phyloP scores from a whole-genome alignment of 352 stramenopile genomes.

The Globisporangium okanoganense region DNA sequence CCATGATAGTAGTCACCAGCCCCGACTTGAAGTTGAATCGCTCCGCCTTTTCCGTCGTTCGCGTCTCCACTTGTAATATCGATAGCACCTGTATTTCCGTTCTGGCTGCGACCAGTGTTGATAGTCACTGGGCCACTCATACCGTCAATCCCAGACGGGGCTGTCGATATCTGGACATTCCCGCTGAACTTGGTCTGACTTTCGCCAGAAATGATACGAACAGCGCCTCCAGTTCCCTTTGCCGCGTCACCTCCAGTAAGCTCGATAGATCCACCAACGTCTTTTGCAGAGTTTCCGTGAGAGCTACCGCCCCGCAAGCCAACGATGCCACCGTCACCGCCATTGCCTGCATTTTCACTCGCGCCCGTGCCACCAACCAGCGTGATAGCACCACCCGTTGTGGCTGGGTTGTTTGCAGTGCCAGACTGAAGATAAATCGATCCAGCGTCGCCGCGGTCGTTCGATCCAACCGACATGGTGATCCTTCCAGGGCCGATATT shows the following conservation, averaged over 20 bases:
- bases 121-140: slow-evolving; percentile 59
- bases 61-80: slow-evolving; percentile 42
- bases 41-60: slow-evolving; percentile 55
- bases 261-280: slow-evolving; percentile 44
- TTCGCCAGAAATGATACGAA: slow-evolving; percentile 44
- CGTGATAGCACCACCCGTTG: slow-evolving; percentile 44
- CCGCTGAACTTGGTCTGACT: slow-evolving; percentile 53
- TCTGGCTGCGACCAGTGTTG: slow-evolving; percentile 33
- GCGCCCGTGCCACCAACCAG: slow-evolving; percentile 46
- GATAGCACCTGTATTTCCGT: slow-evolving; percentile 35
- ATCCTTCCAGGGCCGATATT: slow-evolving; percentile 35
- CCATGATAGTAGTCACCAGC: slow-evolving; percentile 51
- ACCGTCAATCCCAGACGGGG: slow-evolving; percentile 42
- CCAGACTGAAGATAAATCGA: slow-evolving; percentile 47
- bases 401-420: slow-evolving; percentile 38
- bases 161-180: slow-evolving; percentile 38
- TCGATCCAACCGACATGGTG: slow-evolving; percentile 35
- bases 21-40: slow-evolving; percentile 54
- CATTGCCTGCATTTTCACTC: slow-evolving; percentile 70
- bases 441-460: slow-evolving; percentile 43
- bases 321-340: slow-evolving; percentile 59
- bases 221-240: slow-evolving; percentile 44
- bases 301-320: slow-evolving; percentile 47
- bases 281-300: slow-evolving; percentile 44
- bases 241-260: slow-evolving; percentile 46